These are phyloP conservation scores for Coprinopsis cinerea DNA, from an alignment of 768 basidiomycete genomes.

Conservation along the genomic window DNA sequence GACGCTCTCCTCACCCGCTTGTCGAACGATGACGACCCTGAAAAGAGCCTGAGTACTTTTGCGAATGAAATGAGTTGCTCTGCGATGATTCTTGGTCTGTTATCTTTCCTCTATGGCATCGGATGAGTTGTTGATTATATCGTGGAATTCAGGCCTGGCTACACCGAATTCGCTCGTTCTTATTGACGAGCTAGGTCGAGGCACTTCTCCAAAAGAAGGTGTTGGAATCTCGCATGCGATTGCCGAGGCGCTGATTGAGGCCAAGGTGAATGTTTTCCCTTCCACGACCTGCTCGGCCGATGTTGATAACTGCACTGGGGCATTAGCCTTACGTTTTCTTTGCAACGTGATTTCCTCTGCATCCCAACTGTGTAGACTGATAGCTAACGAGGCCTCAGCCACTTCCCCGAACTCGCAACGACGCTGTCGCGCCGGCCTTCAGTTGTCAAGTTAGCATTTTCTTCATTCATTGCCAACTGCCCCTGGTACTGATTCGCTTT, in stretches of 20 bases:
- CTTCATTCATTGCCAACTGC: not conserved
- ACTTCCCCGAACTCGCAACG: constrained; percentile 74
- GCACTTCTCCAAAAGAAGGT: constrained; percentile 81
- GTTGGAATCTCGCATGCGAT: constrained; percentile 82
- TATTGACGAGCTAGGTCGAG: constrained; percentile 91
- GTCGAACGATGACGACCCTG: constrained; percentile 92
- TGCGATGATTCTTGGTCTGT: constrained; percentile 80
- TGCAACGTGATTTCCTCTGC: constrained; percentile 55
- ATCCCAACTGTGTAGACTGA: constrained; percentile 5
- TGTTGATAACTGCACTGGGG: no score
- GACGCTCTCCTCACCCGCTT: constrained; percentile 81
- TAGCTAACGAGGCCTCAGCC: constrained; percentile 32
- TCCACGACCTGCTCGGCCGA: constrained; percentile 1
- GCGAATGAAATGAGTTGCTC: constrained; percentile 91
- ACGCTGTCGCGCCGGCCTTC: constrained; percentile 74
- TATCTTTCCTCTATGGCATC: not conserved
- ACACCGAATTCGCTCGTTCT: constrained; percentile 68
- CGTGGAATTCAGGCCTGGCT: constrained; percentile 52
- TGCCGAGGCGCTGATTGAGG: constrained; percentile 66
- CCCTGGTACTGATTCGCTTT: not conserved
- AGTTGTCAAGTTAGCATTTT: constrained; percentile 73
- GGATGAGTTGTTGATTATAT: not conserved
- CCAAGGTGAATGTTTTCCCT: constrained; percentile 46
- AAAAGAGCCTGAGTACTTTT: constrained; percentile 89
- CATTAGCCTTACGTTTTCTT: constrained; percentile 90